A percentile compares a stretch with the other conserved stretches of the same genome.
Evolutionary conservation across 345 rosid genomes (phyloP).

Genomic region (Lepidium africanum): DNA sequence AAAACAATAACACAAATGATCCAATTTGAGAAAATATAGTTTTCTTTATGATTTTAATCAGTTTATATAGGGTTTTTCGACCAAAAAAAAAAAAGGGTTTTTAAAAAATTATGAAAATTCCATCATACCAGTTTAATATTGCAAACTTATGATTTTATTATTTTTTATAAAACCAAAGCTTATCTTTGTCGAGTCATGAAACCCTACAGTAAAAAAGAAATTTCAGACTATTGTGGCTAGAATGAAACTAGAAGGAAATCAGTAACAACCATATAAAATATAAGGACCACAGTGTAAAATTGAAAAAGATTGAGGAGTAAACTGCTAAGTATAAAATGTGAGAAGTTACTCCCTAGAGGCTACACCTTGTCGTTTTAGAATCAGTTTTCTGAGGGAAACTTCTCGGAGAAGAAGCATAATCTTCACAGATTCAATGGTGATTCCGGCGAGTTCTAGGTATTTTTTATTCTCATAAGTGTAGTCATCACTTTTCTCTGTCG

Average conservation of each 20-base stretch:
- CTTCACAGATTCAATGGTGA: background rate
- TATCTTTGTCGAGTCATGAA: too few relatives aligned
- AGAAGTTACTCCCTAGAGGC: background rate
- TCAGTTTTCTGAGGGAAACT: background rate
- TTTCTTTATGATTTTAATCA: too few relatives aligned
- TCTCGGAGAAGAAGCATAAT: conserved; percentile 1
- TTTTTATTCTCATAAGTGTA: background rate
- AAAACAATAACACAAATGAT: too few relatives aligned
- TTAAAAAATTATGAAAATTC: too few relatives aligned
- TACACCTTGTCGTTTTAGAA: background rate
- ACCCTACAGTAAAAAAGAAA: too few relatives aligned
- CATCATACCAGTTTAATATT: too few relatives aligned
- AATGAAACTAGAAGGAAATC: background rate
- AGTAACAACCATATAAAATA: background rate
- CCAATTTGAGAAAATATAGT: too few relatives aligned
- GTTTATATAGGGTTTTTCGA: too few relatives aligned
- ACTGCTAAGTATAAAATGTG: background rate
- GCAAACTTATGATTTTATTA: too few relatives aligned
- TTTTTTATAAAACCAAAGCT: too few relatives aligned
- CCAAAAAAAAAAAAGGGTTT: too few relatives aligned
- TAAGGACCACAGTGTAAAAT: background rate
- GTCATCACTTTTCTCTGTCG: background rate
- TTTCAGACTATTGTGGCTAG: too few relatives aligned
- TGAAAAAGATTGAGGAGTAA: background rate
- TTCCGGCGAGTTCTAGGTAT: conserved; percentile 6